These are phyloP conservation scores for Chiua virens DNA, from an alignment of 768 basidiomycete species.

Conservation along the genomic window DNA sequence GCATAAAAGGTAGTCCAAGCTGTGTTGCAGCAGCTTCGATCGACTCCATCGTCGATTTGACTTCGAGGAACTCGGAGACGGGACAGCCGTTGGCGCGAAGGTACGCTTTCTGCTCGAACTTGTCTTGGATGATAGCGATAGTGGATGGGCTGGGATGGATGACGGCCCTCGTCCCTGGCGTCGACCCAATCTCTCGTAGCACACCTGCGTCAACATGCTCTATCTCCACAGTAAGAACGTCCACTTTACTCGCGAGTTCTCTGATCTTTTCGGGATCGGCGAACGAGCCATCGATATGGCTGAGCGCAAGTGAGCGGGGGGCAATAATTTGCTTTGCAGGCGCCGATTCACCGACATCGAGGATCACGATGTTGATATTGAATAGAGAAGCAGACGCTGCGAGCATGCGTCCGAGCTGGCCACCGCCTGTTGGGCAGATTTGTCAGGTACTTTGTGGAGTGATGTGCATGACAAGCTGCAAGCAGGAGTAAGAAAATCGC, in stretches of 20 bases:
- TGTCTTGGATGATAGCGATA: constrained; percentile 81
- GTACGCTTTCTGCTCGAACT: constrained; percentile 65
- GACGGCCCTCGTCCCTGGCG: constrained; percentile 26
- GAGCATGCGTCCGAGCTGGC: constrained; percentile 97
- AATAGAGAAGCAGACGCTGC: constrained; percentile 86
- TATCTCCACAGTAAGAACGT: constrained; percentile 93
- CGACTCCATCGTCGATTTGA: constrained; percentile 54
- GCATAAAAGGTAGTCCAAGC: constrained; percentile 89
- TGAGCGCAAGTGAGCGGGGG: constrained; percentile 44
- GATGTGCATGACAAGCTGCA: constrained; percentile 7
- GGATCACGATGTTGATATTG: constrained; percentile 78
- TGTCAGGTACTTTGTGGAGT: constrained; percentile 1
- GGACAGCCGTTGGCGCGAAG: constrained; percentile 50
- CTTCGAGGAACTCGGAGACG: constrained; percentile 57
- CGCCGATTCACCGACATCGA: constrained; percentile 75
- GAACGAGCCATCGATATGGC: constrained; percentile 89
- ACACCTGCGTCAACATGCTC: constrained; percentile 88
- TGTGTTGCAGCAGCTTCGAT: constrained; percentile 50
- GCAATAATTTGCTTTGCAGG: constrained; percentile 90
- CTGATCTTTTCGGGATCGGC: constrained; percentile 74
- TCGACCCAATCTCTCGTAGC: constrained; percentile 47
- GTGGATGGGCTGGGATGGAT: constrained; percentile 82
- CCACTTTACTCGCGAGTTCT: constrained; percentile 75
- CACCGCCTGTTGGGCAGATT: constrained; percentile 64
- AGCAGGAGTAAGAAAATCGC: constrained; percentile 8